Base-by-base conservation (phyloP, 192 early-diverging fungal species). In the Coemansia sp. region DNA sequence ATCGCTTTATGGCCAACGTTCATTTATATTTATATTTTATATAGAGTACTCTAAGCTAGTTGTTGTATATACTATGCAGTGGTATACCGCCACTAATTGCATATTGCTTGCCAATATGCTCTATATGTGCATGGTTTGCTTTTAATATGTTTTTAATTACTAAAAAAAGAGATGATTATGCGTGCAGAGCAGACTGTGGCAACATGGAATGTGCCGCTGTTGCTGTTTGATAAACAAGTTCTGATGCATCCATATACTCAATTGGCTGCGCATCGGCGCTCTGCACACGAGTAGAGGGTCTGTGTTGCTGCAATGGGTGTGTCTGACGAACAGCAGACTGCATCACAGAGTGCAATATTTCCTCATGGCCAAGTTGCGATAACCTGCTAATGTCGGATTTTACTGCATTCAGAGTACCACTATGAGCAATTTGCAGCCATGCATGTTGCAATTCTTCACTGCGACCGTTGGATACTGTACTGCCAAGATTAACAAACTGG, bases 291-390 rank as follows among this genome's bases (percentile, higher is more conserved):
- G 28, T 49, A 4, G 59, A 3, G 14, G 0, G 11, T 9, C 5
- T n/a, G 14, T n/a, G 10, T 44, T 44, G 40, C 20, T 67, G 44
- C 6, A 21, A 20, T 2, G 4, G 9, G 4, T 55, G 47, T 12
- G 38, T 52, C 17, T 73, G 53, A 17, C 62, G 61, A 7, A 28
- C 56, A 1, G 42, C 64, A 8, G 70, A 63, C 36, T 56, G 44
- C 37, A 64, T 50, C 46, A 63, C 63, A n/a, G 58, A 52, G 26
- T 63, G 64, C 17, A 58, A 18, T 28, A 50, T 37, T 21, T 67
- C 52, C 18, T 48, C 37, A 44, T 48, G 20, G 28, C 46, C 31
- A 3, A 61, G 34, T 9, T 36, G 28, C 60, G 34, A 42, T 1
- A 34, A 20, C 17, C 26, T 28, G 42, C 58, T 51, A 20, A 9